A percentile compares a stretch with the other conserved stretches of the same genome.
Conservation (phyloP, 768 basidiomycete genomes). For the Amanita polypyramis region DNA sequence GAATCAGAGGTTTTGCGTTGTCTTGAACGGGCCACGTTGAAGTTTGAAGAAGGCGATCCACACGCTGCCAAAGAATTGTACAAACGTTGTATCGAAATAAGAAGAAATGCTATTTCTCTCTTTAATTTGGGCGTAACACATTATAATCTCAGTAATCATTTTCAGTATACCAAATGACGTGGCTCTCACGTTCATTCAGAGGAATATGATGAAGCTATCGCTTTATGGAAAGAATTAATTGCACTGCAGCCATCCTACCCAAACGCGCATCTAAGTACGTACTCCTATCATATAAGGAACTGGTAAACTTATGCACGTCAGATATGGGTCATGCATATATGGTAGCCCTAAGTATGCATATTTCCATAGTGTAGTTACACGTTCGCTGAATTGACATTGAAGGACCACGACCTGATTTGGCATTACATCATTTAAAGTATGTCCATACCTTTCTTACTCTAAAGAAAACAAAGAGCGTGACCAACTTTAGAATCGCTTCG, state of each 20-base stretch:
- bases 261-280: conserved; percentile 80
- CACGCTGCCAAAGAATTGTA: conserved; percentile 69
- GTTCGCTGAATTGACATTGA: conserved; percentile 14
- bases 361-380: background rate
- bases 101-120: conserved; percentile 68
- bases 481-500: conserved; percentile 55
- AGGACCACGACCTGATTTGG: conserved; percentile 75
- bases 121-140: conserved; percentile 87
- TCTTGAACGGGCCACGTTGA: conserved; percentile 74
- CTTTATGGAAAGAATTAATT: conserved; percentile 81
- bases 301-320: conserved; percentile 21
- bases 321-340: conserved; percentile 88
- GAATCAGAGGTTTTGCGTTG: conserved; percentile 70
- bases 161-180: conserved; percentile 8
- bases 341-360: conserved; percentile 41
- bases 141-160: conserved; percentile 71
- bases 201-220: conserved; percentile 81
- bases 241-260: conserved; percentile 72
- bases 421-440: conserved; percentile 74
- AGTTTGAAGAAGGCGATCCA: conserved; percentile 81
- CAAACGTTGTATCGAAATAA: conserved; percentile 70
- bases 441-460: conserved; percentile 16
- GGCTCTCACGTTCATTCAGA: conserved; percentile 32
- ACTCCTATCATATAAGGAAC: conserved; percentile 11
- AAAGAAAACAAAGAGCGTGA: conserved; percentile 20